Evolutionary conservation across 768 basidiomycete genomes (phyloP).

Genomic region (Phlegmacium glaucopus): DNA sequence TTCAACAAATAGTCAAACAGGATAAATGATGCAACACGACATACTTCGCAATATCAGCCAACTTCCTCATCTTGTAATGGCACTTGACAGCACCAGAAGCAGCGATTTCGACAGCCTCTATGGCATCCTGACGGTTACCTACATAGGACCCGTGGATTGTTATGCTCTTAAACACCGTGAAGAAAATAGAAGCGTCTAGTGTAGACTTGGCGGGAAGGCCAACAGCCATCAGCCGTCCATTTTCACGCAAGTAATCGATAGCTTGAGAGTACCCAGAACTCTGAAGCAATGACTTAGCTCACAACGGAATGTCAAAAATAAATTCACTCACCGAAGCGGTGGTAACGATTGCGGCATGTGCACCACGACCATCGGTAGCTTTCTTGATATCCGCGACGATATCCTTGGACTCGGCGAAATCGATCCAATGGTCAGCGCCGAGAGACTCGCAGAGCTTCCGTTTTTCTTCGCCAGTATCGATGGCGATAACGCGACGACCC

Average conservation of each 20-base stretch:
- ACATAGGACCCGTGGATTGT: slow-evolving; percentile 51
- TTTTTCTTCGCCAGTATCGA: slow-evolving; percentile 77
- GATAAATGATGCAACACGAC: slow-evolving; percentile 21
- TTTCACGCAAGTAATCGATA: slow-evolving; percentile 69
- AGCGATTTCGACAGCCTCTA: slow-evolving; percentile 78
- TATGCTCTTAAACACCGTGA: slow-evolving; percentile 41
- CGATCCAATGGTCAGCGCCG: slow-evolving; percentile 76
- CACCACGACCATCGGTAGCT: slow-evolving; percentile 63
- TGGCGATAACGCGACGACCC: slow-evolving; percentile 76
- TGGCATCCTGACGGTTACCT: slow-evolving; percentile 80
- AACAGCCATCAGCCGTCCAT: slow-evolving; percentile 75
- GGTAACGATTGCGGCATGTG: slow-evolving; percentile 67
- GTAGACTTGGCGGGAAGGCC: slow-evolving; percentile 67
- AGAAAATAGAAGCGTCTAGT: slow-evolving; percentile 23
- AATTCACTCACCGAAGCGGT: slow-evolving; percentile 42
- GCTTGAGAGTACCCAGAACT: slow-evolving; percentile 49
- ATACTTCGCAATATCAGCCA: slow-evolving; percentile 51
- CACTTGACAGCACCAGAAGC: slow-evolving; percentile 67
- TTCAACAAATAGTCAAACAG: background rate
- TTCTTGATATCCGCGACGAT: slow-evolving; percentile 62
- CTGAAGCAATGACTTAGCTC: slow-evolving; percentile 13
- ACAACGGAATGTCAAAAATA: background rate
- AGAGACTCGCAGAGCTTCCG: slow-evolving; percentile 53
- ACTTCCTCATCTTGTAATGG: slow-evolving; percentile 40
- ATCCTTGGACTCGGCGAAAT: slow-evolving; percentile 68